These are phyloP conservation scores for Ustilago crameri DNA, from an alignment of 1,284 basidiomycete species.

Conservation along the genomic window DNA sequence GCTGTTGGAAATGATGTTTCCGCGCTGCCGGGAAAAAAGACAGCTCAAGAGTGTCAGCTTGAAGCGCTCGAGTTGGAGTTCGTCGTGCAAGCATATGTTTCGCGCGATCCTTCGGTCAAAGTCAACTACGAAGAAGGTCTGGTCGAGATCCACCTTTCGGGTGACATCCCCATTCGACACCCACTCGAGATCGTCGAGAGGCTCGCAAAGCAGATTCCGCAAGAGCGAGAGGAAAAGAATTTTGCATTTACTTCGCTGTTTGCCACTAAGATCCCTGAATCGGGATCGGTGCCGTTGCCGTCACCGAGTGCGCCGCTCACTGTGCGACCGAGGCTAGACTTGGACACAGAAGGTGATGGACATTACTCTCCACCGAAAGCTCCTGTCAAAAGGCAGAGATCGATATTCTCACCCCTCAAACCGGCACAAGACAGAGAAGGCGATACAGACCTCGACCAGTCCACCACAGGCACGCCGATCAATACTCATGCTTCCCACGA, in stretches of 20 bases:
- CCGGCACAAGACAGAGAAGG: slow-evolving; percentile 41
- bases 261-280: slow-evolving; percentile 27
- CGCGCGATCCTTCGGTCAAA: slow-evolving; percentile 37
- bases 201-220: slow-evolving; percentile 33
- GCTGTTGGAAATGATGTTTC: slow-evolving; percentile 25
- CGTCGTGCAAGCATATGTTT: slow-evolving; percentile 42
- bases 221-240: slow-evolving; percentile 5
- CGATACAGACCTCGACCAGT: slow-evolving; percentile 41
- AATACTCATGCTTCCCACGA: slow-evolving; percentile 14
- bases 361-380: slow-evolving; percentile 14
- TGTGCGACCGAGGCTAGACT: slow-evolving; percentile 8
- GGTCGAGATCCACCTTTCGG: slow-evolving; percentile 43
- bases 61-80: slow-evolving; percentile 48
- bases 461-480: slow-evolving; percentile 27
- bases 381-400: slow-evolving; percentile 21
- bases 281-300: slow-evolving; percentile 23
- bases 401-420: slow-evolving; percentile 46
- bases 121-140: slow-evolving; percentile 36
- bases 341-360: not conserved
- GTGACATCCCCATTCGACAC: slow-evolving; percentile 43
- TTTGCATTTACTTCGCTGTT: slow-evolving; percentile 14
- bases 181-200: slow-evolving; percentile 36
- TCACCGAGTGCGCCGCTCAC: slow-evolving; percentile 33
- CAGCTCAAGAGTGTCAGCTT: slow-evolving; percentile 34
- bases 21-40: slow-evolving; percentile 8